A percentile compares a stretch with the other conserved stretches of the same genome.
Conservation (phyloP, 2,329 filamentous ascomycete genomes). For the Fusarium sp. region DNA sequence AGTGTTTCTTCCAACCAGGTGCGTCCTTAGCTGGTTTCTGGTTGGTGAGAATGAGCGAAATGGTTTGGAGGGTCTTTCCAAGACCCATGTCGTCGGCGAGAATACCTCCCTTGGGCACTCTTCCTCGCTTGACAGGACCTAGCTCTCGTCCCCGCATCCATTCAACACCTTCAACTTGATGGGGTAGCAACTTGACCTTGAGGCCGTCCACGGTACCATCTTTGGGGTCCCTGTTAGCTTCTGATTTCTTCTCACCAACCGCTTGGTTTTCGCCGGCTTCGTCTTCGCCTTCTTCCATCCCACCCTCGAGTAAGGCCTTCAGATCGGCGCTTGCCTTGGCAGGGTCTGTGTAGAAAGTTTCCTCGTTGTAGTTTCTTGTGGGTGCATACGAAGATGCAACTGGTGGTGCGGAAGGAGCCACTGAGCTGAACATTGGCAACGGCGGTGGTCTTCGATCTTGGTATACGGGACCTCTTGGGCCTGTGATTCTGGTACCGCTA, state of each 20-base stretch:
- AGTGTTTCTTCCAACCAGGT: constrained; percentile 74
- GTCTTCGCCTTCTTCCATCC: constrained; percentile 76
- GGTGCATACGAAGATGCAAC: constrained; percentile 20
- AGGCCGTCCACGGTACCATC: constrained; percentile 77
- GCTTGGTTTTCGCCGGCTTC: constrained; percentile 51
- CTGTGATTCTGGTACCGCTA: constrained; percentile 56
- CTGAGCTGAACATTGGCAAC: constrained; percentile 62
- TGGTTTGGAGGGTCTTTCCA: constrained; percentile 94
- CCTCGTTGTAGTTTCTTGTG: constrained; percentile 50
- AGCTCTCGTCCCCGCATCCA: constrained; percentile 97
- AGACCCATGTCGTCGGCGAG: constrained; percentile 97
- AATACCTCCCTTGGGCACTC: constrained; percentile 89
- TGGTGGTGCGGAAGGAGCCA: constrained; percentile 21
- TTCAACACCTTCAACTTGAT: constrained; percentile 91
- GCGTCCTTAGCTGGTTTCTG: constrained; percentile 71
- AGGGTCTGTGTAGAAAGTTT: constrained; percentile 74
- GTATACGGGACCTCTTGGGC: constrained; percentile 60
- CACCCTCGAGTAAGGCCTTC: constrained; percentile 84
- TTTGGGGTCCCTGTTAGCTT: constrained; percentile 51
- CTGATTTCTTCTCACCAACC: constrained; percentile 31
- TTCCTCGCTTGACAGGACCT: constrained; percentile 83
- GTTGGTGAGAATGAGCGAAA: constrained; percentile 88
- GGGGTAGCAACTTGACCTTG: constrained; percentile 87
- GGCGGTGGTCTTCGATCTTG: constrained; percentile 60
- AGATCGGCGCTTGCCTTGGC: constrained; percentile 79